Evolutionary conservation across 805 yeast genomes (phyloP).

Genomic region (Metschnikowia anglica): DNA sequence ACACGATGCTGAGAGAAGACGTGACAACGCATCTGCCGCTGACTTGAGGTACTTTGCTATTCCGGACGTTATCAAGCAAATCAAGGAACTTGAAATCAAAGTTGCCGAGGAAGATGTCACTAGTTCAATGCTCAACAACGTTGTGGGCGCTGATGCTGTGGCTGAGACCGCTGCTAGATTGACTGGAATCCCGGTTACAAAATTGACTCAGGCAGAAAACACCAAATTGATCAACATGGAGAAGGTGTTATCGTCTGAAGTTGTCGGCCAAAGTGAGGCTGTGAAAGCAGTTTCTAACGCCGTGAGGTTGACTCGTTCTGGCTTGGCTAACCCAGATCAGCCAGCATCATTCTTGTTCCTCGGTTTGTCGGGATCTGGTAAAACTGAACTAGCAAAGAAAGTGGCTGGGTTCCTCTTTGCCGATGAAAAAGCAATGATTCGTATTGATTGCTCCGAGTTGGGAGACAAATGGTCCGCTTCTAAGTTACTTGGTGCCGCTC

Average conservation of each 20-base stretch:
- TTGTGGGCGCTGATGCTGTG: slow-evolving; percentile 84
- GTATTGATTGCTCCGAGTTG: slow-evolving; percentile 96
- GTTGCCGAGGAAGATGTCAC: slow-evolving; percentile 75
- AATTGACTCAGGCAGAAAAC: slow-evolving; percentile 93
- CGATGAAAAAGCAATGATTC: slow-evolving; percentile 94
- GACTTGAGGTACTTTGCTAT: slow-evolving; percentile 96
- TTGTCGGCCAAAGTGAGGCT: slow-evolving; percentile 95
- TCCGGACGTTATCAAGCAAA: slow-evolving; percentile 82
- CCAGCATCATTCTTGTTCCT: slow-evolving; percentile 94
- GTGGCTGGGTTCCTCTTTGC: slow-evolving; percentile 94
- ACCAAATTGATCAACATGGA: slow-evolving; percentile 94
- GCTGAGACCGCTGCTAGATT: slow-evolving; percentile 97
- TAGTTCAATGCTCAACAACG: slow-evolving; percentile 75
- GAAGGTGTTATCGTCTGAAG: slow-evolving; percentile 71
- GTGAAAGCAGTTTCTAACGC: slow-evolving; percentile 96
- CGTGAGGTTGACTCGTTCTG: slow-evolving; percentile 88
- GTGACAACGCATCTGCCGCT: slow-evolving; percentile 91
- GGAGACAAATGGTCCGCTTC: slow-evolving; percentile 95
- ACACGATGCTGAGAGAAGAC: slow-evolving; percentile 93
- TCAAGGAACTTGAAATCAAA: slow-evolving; percentile 68
- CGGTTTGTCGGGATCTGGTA: slow-evolving; percentile 97
- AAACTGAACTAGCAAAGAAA: slow-evolving; percentile 96
- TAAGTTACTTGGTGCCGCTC: slow-evolving; percentile 93
- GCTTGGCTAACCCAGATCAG: slow-evolving; percentile 92
- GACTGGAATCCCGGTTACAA: slow-evolving; percentile 95